phyloP scores from a whole-genome alignment of 805 yeast genomes.

The Kluyveromyces starmeri region DNA sequence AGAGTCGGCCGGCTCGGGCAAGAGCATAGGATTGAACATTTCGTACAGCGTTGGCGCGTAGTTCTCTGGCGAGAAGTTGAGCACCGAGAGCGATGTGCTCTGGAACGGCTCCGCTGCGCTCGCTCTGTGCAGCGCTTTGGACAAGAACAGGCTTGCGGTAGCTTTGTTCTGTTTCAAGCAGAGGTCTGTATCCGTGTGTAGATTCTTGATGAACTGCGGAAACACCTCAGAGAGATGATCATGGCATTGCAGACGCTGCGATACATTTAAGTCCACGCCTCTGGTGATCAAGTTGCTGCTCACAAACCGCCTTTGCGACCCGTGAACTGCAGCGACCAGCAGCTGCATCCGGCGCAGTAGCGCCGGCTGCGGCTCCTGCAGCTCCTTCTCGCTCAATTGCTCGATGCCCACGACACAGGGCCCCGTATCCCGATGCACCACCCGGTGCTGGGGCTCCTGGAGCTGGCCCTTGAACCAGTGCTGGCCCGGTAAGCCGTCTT shows the following conservation, averaged over 20 bases:
- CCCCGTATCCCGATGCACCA: constrained; percentile 7
- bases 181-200: constrained; percentile 16
- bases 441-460: constrained; percentile 9
- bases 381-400: constrained; percentile 7
- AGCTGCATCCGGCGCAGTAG: constrained; percentile 24
- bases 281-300: constrained; percentile 15
- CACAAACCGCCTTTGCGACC: constrained; percentile 19
- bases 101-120: constrained; percentile 13
- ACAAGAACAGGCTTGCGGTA: constrained; percentile 16
- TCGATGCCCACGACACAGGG: constrained; percentile 8
- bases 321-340: constrained; percentile 15
- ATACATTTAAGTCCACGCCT: constrained; percentile 16
- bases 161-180: constrained; percentile 10
- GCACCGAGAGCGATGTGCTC: constrained; percentile 18
- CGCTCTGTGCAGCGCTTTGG: constrained; percentile 21
- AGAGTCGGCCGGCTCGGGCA: constrained; percentile 18
- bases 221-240: constrained; percentile 25
- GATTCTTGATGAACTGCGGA: constrained; percentile 22
- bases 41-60: constrained; percentile 25
- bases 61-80: constrained; percentile 29
- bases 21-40: constrained; percentile 27
- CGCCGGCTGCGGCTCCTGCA: constrained; percentile 15
- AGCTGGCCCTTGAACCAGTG: constrained; percentile 22
- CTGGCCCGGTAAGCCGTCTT: constrained; percentile 16
- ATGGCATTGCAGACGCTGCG: constrained; percentile 13